Percentiles rank a stretch among this genome's conserved stretches.
phyloP scores from a whole-genome alignment of 164 flowering plant genomes.

The Cinnamomum micranthum region DNA sequence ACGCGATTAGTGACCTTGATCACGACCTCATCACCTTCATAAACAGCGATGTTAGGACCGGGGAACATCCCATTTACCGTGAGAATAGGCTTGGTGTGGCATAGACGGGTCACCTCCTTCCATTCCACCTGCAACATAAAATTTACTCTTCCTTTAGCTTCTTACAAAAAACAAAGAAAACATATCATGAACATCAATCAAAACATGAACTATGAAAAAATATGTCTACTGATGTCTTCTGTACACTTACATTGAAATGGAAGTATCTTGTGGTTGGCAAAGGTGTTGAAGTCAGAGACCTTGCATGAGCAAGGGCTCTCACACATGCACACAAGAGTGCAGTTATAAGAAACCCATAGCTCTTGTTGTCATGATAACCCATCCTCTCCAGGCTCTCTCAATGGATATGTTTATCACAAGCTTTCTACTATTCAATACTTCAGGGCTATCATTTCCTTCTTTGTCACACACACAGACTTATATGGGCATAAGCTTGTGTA shows the following conservation, averaged over 20 bases:
- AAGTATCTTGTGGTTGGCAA: slow-evolving; percentile 20
- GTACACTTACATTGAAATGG: slow-evolving; percentile 31
- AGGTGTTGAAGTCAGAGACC: slow-evolving; percentile 3
- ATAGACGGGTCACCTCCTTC: slow-evolving; percentile 43
- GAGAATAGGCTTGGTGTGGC: slow-evolving; percentile 35
- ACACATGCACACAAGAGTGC: not conserved
- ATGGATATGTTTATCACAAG: no score
- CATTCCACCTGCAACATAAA: slow-evolving; percentile 37
- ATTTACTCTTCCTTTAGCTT: no score
- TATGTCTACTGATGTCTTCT: no score
- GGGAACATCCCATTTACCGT: slow-evolving; percentile 58
- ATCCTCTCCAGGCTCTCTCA: no score
- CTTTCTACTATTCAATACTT: no score
- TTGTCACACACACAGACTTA: no score
- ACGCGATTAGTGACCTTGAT: slow-evolving; percentile 39
- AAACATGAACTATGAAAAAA: not conserved
- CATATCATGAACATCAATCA: not conserved
- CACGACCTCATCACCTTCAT: slow-evolving; percentile 51
- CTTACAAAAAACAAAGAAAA: not conserved
- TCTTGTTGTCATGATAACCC: no score
- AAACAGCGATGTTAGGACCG: slow-evolving; percentile 49
- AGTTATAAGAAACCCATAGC: no score
- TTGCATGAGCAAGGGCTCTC: not conserved
- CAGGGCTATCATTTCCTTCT: no score
- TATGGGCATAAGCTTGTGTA: no score